Conservation (phyloP, 2,329 filamentous ascomycete genomes). For the Lomentospora prolificans region DNA sequence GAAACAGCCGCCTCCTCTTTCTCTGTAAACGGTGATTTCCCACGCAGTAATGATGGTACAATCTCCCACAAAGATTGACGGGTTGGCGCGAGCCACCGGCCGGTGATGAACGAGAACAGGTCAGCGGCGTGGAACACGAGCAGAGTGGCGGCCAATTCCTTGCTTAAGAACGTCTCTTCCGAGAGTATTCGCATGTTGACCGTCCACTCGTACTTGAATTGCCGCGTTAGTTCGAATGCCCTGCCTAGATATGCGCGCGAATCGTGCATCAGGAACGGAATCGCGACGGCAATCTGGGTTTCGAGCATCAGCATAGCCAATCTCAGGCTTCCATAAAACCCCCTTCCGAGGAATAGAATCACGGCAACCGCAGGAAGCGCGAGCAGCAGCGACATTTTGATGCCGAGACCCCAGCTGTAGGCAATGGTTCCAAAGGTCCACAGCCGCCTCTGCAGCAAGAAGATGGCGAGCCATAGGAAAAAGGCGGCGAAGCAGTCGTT, state of each 20-base stretch:
- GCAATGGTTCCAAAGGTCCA: slow-evolving; percentile 65
- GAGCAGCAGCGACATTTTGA: slow-evolving; percentile 90
- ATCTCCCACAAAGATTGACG: slow-evolving; percentile 48
- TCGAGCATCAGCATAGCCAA: slow-evolving; percentile 64
- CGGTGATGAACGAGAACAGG: slow-evolving; percentile 55
- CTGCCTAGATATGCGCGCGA: slow-evolving; percentile 63
- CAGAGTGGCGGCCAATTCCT: slow-evolving; percentile 56
- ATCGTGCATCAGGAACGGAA: slow-evolving; percentile 61
- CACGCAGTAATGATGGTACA: slow-evolving; percentile 30
- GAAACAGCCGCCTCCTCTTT: slow-evolving; percentile 48
- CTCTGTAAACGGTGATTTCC: slow-evolving; percentile 33
- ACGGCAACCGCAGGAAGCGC: slow-evolving; percentile 71
- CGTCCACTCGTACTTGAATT: slow-evolving; percentile 96
- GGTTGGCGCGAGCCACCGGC: slow-evolving; percentile 64
- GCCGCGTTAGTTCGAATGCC: slow-evolving; percentile 83
- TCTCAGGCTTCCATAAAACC: slow-evolving; percentile 53
- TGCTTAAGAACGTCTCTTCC: slow-evolving; percentile 66
- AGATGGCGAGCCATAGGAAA: slow-evolving; percentile 75
- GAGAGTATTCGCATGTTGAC: slow-evolving; percentile 98
- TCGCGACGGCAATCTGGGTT: slow-evolving; percentile 58
- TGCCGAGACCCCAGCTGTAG: slow-evolving; percentile 73
- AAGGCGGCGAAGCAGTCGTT: slow-evolving; percentile 88
- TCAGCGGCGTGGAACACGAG: slow-evolving; percentile 55
- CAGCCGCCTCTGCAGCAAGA: slow-evolving; percentile 60
- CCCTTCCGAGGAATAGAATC: slow-evolving; percentile 64